These are phyloP conservation scores for Claviceps sp. DNA, from an alignment of 2,329 filamentous ascomycete species.

Conservation along the genomic window DNA sequence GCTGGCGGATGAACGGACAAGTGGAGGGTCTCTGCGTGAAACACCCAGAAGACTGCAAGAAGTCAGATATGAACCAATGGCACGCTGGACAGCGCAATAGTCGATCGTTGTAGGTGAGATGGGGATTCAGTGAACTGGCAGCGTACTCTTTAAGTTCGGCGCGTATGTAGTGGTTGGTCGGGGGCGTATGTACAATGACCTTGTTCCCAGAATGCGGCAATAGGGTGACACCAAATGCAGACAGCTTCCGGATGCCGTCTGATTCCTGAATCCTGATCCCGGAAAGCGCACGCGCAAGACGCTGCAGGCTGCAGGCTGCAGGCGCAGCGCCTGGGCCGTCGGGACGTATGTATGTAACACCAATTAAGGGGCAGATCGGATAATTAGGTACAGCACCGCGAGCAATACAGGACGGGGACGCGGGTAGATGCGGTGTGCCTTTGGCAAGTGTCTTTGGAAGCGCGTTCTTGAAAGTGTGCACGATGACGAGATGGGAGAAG, in stretches of 20 bases:
- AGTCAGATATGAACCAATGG: background rate
- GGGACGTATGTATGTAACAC: background rate
- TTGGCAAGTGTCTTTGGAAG: background rate
- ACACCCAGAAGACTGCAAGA: background rate
- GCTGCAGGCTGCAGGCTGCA: background rate
- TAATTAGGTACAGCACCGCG: background rate
- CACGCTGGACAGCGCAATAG: background rate
- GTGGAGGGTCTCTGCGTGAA: background rate
- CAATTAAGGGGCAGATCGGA: background rate
- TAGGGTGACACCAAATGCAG: background rate
- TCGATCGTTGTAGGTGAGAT: background rate
- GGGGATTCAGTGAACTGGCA: background rate
- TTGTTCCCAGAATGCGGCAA: background rate
- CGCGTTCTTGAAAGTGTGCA: background rate
- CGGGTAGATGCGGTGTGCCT: background rate
- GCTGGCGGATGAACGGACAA: too few relatives aligned
- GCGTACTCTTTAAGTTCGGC: background rate
- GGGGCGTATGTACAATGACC: background rate
- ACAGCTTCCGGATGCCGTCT: background rate
- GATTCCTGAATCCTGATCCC: too few relatives aligned
- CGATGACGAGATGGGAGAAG: background rate
- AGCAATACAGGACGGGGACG: background rate
- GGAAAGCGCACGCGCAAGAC: background rate
- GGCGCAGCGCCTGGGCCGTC: background rate
- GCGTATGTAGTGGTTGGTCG: background rate